These are phyloP conservation scores for Podaxis pistillaris DNA, from an alignment of 768 basidiomycete species.

Conservation along the genomic window DNA sequence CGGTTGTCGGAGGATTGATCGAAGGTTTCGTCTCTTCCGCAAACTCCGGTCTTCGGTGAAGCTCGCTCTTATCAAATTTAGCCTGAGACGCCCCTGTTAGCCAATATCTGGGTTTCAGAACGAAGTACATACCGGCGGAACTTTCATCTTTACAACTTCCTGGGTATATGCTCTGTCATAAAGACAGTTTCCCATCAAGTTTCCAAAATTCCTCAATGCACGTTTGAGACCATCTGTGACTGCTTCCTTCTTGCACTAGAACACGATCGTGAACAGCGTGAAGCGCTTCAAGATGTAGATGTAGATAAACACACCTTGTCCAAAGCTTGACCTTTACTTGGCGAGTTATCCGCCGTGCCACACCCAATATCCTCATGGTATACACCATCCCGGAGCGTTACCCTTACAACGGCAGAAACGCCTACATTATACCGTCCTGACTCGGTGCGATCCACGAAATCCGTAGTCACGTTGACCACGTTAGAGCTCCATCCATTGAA, in stretches of 20 bases:
- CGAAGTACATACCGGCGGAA: constrained; percentile 62
- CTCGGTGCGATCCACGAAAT: constrained; percentile 75
- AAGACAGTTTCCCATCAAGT: constrained; percentile 93
- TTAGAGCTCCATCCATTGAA: constrained; percentile 95
- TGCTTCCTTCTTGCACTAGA: constrained; percentile 96
- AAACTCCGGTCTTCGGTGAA: constrained; percentile 73
- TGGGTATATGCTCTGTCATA: constrained; percentile 91
- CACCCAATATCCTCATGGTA: constrained; percentile 95
- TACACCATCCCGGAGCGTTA: constrained; percentile 84
- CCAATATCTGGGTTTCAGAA: background rate
- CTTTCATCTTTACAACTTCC: constrained; percentile 85
- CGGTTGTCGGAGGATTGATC: constrained; percentile 12
- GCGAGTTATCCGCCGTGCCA: constrained; percentile 82
- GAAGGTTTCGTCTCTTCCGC: constrained; percentile 40
- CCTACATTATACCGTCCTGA: constrained; percentile 66
- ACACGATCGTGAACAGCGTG: background rate
- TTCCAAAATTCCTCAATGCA: constrained; percentile 89
- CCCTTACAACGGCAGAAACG: constrained; percentile 81
- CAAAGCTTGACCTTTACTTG: constrained; percentile 79
- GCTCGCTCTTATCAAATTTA: constrained; percentile 64
- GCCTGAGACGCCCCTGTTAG: constrained; percentile 33
- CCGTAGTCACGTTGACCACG: constrained; percentile 70
- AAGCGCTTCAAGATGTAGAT: background rate
- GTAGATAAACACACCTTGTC: constrained; percentile 71
- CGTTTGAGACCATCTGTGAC: constrained; percentile 95